Percentiles rank a stretch among this genome's conserved stretches.
Conservation (phyloP, 1,139 yeast species). For the Scheffersomyces quercinus region DNA sequence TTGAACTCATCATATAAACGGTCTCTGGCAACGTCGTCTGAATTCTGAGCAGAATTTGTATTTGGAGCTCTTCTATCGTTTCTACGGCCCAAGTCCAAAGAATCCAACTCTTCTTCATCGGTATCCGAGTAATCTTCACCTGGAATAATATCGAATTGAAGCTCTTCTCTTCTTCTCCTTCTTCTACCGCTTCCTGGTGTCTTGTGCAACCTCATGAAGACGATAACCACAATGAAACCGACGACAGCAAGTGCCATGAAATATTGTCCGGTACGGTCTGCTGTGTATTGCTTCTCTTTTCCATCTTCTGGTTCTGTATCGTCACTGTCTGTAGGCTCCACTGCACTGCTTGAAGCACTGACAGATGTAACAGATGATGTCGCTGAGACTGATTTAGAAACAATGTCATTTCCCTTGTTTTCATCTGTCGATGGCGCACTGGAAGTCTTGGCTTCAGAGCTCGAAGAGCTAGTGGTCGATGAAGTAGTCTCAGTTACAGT, state of each 20-base stretch:
- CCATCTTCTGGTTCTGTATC: constrained; percentile 22
- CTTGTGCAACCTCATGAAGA: constrained; percentile 56
- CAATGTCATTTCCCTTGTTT: neutral
- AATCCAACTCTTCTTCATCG: constrained; percentile 18
- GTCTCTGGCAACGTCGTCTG: constrained; percentile 37
- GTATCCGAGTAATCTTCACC: constrained; percentile 56
- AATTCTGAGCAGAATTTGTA: constrained; percentile 18
- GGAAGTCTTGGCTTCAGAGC: neutral
- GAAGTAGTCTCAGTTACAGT: constrained; percentile 2
- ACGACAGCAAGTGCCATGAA: constrained; percentile 59
- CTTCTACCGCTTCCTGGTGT: constrained; percentile 48
- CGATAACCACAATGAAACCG: constrained; percentile 56
- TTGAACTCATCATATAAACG: constrained; percentile 42
- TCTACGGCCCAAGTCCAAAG: constrained; percentile 17
- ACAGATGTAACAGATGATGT: neutral
- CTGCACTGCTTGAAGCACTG: neutral
- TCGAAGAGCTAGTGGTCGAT: neutral
- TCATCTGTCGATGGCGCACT: neutral
- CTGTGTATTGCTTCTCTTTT: constrained; percentile 29
- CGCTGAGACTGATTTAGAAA: neutral
- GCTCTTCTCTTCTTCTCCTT: constrained; percentile 71
- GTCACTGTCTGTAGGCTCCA: constrained; percentile 6
- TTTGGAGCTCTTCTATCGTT: constrained; percentile 8
- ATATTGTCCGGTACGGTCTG: constrained; percentile 54
- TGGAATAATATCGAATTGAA: constrained; percentile 76